These are phyloP conservation scores for Solanum bukasovii DNA, from an alignment of 257 asterid genomes.

Conservation along the genomic window DNA sequence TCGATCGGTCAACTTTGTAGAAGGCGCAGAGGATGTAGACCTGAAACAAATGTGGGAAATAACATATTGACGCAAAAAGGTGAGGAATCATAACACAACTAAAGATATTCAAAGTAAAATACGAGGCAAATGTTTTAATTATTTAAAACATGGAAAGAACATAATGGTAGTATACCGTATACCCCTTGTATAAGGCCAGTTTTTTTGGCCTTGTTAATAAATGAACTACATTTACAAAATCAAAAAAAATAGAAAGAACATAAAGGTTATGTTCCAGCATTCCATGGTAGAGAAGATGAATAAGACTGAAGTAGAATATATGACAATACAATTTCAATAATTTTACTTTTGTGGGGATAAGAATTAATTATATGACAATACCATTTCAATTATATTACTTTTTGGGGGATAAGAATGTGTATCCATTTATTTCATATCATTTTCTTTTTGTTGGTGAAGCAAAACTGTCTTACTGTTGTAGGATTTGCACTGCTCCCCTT, in stretches of 20 bases:
- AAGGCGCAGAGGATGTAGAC: slow-evolving; percentile 30
- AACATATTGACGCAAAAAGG: background rate
- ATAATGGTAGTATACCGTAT: background rate
- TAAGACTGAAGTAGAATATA: background rate
- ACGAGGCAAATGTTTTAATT: background rate
- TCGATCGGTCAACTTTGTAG: slow-evolving; percentile 17
- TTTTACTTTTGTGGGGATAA: background rate
- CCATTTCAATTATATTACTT: background rate
- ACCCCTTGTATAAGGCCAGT: background rate
- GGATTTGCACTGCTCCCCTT: background rate
- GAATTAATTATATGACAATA: background rate
- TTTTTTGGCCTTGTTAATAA: background rate
- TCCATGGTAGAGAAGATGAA: background rate
- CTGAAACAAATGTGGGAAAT: slow-evolving; percentile 22
- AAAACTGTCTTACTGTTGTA: background rate
- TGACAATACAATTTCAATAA: background rate
- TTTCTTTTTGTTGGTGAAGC: background rate
- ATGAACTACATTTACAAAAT: background rate
- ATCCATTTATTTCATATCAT: background rate
- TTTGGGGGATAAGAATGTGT: background rate
- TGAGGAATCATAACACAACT: background rate
- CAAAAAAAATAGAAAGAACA: background rate
- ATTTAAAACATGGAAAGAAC: background rate
- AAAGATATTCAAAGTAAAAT: background rate
- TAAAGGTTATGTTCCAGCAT: background rate